A percentile compares a stretch with the other conserved stretches of the same genome.
Conservation (phyloP, 176 grass and related monocot genomes). For the Calamus simplicifolius region DNA sequence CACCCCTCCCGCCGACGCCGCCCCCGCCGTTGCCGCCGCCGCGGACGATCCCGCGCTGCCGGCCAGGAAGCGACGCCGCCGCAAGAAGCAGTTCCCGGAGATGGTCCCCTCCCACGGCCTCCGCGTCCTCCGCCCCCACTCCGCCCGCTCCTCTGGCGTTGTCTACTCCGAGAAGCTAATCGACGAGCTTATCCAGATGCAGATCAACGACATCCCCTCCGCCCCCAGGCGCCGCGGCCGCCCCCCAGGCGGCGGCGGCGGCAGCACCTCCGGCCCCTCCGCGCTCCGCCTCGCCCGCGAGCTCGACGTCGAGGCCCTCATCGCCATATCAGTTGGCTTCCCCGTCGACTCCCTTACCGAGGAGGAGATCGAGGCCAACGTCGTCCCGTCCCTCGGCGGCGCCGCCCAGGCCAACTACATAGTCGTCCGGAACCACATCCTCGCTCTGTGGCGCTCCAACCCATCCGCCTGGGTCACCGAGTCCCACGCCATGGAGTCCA, state of each 20-base stretch:
- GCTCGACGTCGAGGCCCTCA: slow-evolving; percentile 89
- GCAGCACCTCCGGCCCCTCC: slow-evolving; percentile 60
- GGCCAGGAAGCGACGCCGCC: slow-evolving; percentile 59
- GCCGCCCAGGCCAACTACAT: slow-evolving; percentile 76
- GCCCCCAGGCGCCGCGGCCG: slow-evolving; percentile 30
- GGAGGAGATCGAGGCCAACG: slow-evolving; percentile 74
- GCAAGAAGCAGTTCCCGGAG: slow-evolving; percentile 91
- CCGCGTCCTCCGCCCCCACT: slow-evolving; percentile 38
- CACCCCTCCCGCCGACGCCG: slow-evolving; percentile 12
- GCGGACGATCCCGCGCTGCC: background rate
- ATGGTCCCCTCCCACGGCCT: slow-evolving; percentile 76
- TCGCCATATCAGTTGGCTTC: slow-evolving; percentile 73
- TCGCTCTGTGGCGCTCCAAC: slow-evolving; percentile 82
- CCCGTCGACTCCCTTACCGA: slow-evolving; percentile 78
- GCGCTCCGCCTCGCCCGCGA: slow-evolving; percentile 80
- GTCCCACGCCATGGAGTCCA: slow-evolving; percentile 63
- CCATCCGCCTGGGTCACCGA: slow-evolving; percentile 46
- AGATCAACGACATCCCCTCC: slow-evolving; percentile 19
- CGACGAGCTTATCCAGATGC: slow-evolving; percentile 23
- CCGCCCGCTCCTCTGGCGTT: slow-evolving; percentile 21
- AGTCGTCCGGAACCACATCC: slow-evolving; percentile 88
- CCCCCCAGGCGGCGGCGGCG: slow-evolving; percentile 31
- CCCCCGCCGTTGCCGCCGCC: slow-evolving; percentile 24
- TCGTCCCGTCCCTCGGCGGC: slow-evolving; percentile 66
- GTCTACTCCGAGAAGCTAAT: slow-evolving; percentile 25